Evolutionary conservation across 768 basidiomycete species (phyloP), one percentile per base, ranked within the genome.

Genomic region (Suillus bovinus): DNA sequence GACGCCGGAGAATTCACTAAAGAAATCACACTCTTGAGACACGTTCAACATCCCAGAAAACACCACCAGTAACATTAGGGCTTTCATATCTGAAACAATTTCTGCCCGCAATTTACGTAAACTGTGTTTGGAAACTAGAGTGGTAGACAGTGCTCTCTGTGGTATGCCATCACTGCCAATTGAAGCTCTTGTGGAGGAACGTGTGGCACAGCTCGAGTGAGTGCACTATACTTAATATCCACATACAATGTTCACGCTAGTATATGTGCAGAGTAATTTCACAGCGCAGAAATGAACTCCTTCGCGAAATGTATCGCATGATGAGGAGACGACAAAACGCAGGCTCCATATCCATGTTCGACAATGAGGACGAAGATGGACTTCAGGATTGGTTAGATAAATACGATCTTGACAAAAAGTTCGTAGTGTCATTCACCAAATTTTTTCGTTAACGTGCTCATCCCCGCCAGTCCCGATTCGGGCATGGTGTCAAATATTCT

Each of bases 271-370:
- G 90, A 71, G 80, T 78, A 66, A 86, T 93, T 64, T 74, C 85
- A 49, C 75, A 81, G 53, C 86, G 85, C 66, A 80, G 90, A 72
- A 88, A 89, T 86, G 86, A 78, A 59, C 81, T 91, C 55, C 81
- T 93, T 71, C 80, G 81, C 47, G 84, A 91, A 72, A 86, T 93
- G 85, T 89, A 84, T 75, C 74, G 77, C 58, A 83, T 93, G 79
- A 81, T 90, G 55, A 81, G 79, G 61, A 79, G 79, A 61, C 82
- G 84, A 68, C 77, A 82, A 58, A 77, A 77, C 65, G 68, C 81
- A 49, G 82, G 82, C 27, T 63, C 76, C 38, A 64, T 81, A 42
- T 69, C 83, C 34, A 64, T 69, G 16, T 60, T 79, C 20, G 72
- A 78, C 27, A 79, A 79, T 16, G 70, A 68, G 36, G 67, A 67